Conservation (phyloP, 306 rosid genomes). For the Crotalaria pallida region DNA sequence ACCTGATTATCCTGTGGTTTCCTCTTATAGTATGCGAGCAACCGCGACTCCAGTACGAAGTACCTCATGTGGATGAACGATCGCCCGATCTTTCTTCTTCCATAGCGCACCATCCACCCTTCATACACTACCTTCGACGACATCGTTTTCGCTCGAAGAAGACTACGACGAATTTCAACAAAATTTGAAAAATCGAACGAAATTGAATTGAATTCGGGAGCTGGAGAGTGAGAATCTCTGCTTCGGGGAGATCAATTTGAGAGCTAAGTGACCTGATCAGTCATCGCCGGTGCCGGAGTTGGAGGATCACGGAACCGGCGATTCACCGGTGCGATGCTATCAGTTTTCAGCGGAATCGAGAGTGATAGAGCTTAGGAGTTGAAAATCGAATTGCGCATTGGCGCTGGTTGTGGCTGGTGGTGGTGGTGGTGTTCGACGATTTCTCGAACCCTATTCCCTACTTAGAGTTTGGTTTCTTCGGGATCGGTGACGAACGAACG, state of each 20-base stretch:
- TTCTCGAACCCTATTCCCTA: neutral
- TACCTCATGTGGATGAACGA: slow-evolving; percentile 96
- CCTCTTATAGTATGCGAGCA: slow-evolving; percentile 89
- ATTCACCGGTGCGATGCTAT: slow-evolving; percentile 1
- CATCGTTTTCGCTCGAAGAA: slow-evolving; percentile 39
- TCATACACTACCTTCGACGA: slow-evolving; percentile 91
- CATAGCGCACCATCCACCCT: slow-evolving; percentile 99
- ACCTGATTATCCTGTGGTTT: slow-evolving; percentile 97
- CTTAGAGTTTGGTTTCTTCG: neutral
- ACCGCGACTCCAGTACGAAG: slow-evolving; percentile 90
- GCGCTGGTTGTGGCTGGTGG: neutral
- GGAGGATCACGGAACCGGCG: slow-evolving; percentile 19
- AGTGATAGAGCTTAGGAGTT: neutral
- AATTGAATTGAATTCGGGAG: slow-evolving; percentile 43
- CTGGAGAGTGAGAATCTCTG: slow-evolving; percentile 44
- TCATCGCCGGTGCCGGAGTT: slow-evolving; percentile 34
- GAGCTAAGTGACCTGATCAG: slow-evolving; percentile 40
- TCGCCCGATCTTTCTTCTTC: slow-evolving; percentile 93
- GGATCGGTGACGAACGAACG: slow-evolving; percentile 27
- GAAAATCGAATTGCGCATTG: slow-evolving; percentile 36
- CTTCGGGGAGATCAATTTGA: slow-evolving; percentile 49
- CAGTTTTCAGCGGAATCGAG: neutral
- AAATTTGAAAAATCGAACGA: neutral
- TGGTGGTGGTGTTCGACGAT: neutral
- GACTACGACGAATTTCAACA: neutral